Evolutionary conservation across 129 eudicot genomes (phyloP).

Genomic region (Glebionis coronaria): DNA sequence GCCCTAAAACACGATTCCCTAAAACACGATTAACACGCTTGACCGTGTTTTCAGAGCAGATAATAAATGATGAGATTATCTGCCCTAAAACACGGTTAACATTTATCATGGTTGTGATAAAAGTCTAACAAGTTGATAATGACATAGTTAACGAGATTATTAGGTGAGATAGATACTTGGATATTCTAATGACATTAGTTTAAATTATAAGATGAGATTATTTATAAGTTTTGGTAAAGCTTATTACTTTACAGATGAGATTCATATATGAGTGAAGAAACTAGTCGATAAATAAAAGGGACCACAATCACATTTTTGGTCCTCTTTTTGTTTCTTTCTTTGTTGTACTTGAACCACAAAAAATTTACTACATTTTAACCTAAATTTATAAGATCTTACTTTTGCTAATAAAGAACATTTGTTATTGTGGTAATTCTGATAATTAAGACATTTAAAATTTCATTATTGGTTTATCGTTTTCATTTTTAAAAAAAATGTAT

Average conservation of each 20-base stretch:
- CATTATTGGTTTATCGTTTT: background rate
- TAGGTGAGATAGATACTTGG: constrained; percentile 19
- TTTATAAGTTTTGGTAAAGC: background rate
- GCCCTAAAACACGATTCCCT: background rate
- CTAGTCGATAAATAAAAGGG: constrained; percentile 31
- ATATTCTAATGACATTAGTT: background rate
- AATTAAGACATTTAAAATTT: no score
- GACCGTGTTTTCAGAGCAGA: no score
- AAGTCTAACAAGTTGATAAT: constrained; percentile 7
- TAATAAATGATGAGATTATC: background rate
- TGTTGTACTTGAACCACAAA: constrained; percentile 24
- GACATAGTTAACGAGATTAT: constrained; percentile 10
- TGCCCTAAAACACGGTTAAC: background rate
- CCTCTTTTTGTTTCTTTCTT: constrained; percentile 40
- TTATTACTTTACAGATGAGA: constrained; percentile 24
- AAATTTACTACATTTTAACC: constrained; percentile 3
- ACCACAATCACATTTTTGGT: constrained; percentile 30
- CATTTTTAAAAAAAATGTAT: background rate
- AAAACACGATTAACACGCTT: background rate
- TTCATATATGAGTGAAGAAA: constrained; percentile 18
- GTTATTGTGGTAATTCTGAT: no score
- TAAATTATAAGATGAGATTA: background rate
- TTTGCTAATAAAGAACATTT: no score
- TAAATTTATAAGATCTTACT: background rate
- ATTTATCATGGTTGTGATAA: background rate